A percentile compares a stretch with the other conserved stretches of the same genome.
phyloP scores from a whole-genome alignment of 164 flowering plant species.

The Chimonanthus praecox region DNA sequence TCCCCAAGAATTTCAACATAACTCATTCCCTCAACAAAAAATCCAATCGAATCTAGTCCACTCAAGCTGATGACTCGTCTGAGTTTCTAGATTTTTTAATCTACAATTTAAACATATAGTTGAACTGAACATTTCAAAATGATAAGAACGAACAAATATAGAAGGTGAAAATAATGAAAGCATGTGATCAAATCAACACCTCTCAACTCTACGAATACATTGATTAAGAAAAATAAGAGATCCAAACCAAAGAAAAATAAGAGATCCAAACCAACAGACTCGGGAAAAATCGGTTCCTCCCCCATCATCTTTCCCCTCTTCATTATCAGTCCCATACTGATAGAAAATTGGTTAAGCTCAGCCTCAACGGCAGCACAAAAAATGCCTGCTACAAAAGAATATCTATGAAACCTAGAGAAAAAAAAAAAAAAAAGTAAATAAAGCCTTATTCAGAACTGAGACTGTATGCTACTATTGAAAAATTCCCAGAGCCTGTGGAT shows the following conservation, averaged over 20 bases:
- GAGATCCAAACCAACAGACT: neutral
- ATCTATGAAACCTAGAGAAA: neutral
- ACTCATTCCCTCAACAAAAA: too few relatives aligned
- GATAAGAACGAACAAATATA: neutral
- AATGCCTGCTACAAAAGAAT: slow-evolving; percentile 4
- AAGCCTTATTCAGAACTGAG: neutral
- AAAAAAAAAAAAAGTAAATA: neutral
- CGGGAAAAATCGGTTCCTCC: neutral
- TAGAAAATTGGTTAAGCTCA: neutral
- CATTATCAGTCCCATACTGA: neutral
- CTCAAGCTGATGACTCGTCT: too few relatives aligned
- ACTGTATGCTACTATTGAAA: neutral
- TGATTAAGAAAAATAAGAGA: neutral
- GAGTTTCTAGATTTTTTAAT: too few relatives aligned
- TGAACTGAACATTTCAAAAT: neutral
- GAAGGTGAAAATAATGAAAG: neutral
- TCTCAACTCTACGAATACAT: slow-evolving; percentile 1
- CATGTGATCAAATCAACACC: neutral
- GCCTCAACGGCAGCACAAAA: slow-evolving; percentile 5
- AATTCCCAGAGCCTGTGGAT: neutral
- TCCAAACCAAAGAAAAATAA: neutral
- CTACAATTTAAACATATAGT: neutral
- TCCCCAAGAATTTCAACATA: too few relatives aligned
- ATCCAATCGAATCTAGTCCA: too few relatives aligned
- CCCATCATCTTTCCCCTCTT: neutral